A percentile compares a stretch with the other conserved stretches of the same genome.
Conservation (phyloP, 768 basidiomycete genomes). For the Naematelia encephala region DNA sequence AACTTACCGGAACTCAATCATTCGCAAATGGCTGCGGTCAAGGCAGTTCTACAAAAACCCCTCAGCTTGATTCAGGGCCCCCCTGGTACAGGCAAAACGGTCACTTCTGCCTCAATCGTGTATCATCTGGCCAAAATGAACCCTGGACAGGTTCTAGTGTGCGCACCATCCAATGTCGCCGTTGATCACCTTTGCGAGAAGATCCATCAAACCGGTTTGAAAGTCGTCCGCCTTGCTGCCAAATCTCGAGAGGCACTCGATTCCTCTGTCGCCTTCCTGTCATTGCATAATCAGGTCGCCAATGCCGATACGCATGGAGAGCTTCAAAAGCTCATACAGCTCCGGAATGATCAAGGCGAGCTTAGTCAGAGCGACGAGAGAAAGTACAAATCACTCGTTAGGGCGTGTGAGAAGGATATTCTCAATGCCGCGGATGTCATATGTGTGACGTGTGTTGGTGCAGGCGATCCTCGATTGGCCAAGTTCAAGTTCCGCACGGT, state of each 20-base stretch:
- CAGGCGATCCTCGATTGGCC: slow-evolving; percentile 90
- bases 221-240: slow-evolving; percentile 94
- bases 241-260: slow-evolving; percentile 98
- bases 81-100: slow-evolving; percentile 97
- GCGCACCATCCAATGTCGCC: slow-evolving; percentile 97
- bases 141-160: slow-evolving; percentile 96
- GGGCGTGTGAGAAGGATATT: slow-evolving; percentile 97
- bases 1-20: slow-evolving; percentile 97
- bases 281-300: slow-evolving; percentile 94
- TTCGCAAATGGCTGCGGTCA: slow-evolving; percentile 99
- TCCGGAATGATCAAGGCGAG: slow-evolving; percentile 97
- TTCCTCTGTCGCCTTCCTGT: slow-evolving; percentile 89
- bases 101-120: slow-evolving; percentile 97
- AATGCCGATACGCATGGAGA: slow-evolving; percentile 95
- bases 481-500: slow-evolving; percentile 99
- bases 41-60: slow-evolving; percentile 96
- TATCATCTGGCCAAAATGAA: slow-evolving; percentile 99
- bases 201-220: slow-evolving; percentile 97
- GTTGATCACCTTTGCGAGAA: slow-evolving; percentile 99
- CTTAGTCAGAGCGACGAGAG: slow-evolving; percentile 93
- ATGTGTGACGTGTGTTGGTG: slow-evolving; percentile 96
- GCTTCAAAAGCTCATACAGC: slow-evolving; percentile 93
- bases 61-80: slow-evolving; percentile 97
- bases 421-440: slow-evolving; percentile 92
- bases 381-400: slow-evolving; percentile 93